A percentile compares a stretch with the other conserved stretches of the same genome.
Conservation (phyloP, 2,329 filamentous ascomycete species). For the Colletotrichum aenigma region DNA sequence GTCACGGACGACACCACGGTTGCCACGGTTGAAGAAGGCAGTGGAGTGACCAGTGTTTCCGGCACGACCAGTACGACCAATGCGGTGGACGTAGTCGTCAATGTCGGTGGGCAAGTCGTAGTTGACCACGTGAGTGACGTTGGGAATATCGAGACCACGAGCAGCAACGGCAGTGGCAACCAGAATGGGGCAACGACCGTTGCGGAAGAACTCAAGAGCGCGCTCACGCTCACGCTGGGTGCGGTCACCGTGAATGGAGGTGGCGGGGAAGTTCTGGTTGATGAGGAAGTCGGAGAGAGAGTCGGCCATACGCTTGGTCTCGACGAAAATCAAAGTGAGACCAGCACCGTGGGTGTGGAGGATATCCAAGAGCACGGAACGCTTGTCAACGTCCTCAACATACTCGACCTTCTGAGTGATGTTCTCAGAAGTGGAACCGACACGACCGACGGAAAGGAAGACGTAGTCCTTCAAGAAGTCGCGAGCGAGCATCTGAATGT, state of each 20-base stretch:
- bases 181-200: conserved; percentile 91
- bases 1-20: conserved; percentile 96
- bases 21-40: conserved; percentile 99
- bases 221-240: conserved; percentile 99
- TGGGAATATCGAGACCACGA: conserved; percentile 89
- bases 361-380: conserved; percentile 95
- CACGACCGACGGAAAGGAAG: conserved; percentile 97
- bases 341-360: conserved; percentile 91
- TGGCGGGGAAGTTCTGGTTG: conserved; percentile 98
- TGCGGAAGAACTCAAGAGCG: conserved; percentile 96
- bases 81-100: conserved; percentile 98
- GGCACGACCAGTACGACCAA: conserved; percentile 99
- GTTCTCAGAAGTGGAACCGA: conserved; percentile 99
- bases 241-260: conserved; percentile 97
- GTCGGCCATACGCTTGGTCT: conserved; percentile 99
- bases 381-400: conserved; percentile 96
- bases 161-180: conserved; percentile 97
- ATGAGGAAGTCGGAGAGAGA: conserved; percentile 97
- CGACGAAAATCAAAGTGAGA: conserved; percentile 96
- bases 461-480: conserved; percentile 99
- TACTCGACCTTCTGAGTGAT: conserved; percentile 99
- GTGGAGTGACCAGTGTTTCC: conserved; percentile 98
- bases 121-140: conserved; percentile 97
- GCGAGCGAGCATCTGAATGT: conserved; percentile 98
- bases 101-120: conserved; percentile 99